These are phyloP conservation scores for Bipolaris gigantea DNA, from an alignment of 2,329 filamentous ascomycete species.

Conservation along the genomic window DNA sequence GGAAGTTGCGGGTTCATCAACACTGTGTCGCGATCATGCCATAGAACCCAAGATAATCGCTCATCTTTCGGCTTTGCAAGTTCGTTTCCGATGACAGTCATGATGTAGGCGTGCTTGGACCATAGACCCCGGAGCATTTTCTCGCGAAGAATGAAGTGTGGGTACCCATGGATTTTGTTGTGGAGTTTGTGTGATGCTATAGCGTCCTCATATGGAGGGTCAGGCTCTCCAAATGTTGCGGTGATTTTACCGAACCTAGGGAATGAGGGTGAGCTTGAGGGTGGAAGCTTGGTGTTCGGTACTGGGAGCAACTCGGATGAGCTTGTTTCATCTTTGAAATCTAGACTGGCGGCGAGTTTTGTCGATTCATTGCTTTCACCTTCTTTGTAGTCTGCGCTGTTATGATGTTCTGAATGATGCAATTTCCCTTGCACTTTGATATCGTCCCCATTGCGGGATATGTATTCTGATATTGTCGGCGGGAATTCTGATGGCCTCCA, in stretches of 20 bases:
- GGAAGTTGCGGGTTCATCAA: constrained; percentile 7
- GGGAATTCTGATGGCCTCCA: neutral
- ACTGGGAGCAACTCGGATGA: neutral
- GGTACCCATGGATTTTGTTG: constrained; percentile 3
- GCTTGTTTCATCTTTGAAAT: neutral
- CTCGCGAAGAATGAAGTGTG: constrained; percentile 4
- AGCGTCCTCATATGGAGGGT: constrained; percentile 5
- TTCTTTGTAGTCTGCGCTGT: neutral
- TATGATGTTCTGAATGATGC: neutral
- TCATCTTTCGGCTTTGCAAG: constrained; percentile 1
- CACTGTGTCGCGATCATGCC: constrained; percentile 9
- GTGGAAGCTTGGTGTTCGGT: neutral
- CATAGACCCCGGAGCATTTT: constrained; percentile 8
- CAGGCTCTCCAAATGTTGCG: constrained; percentile 3
- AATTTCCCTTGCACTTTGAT: neutral
- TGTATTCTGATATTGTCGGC: neutral
- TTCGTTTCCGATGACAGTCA: constrained; percentile 5
- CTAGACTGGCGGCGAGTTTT: neutral
- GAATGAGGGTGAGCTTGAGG: neutral
- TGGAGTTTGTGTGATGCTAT: constrained; percentile 4
- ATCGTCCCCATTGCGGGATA: neutral
- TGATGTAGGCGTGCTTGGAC: constrained; percentile 8
- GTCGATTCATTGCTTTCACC: neutral
- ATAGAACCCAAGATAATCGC: constrained; percentile 5
- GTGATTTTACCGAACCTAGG: constrained; percentile 8